phyloP scores from a whole-genome alignment of 148 eudicot genomes.

The Vaccinium corymbosum region DNA sequence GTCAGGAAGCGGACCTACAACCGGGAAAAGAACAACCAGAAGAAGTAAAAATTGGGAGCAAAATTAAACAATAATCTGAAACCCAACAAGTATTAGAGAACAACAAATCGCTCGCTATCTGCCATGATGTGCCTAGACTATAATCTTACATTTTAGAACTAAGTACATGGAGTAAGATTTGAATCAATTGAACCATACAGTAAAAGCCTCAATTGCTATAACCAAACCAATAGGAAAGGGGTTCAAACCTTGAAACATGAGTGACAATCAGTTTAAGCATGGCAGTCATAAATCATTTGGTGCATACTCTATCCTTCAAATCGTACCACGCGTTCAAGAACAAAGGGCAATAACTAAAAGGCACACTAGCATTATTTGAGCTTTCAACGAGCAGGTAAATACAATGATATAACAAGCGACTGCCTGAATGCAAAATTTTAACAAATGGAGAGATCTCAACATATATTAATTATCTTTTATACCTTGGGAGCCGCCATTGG shows the following conservation, averaged over 20 bases:
- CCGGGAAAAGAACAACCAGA: conserved; percentile 22
- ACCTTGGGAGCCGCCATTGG: conserved; percentile 99
- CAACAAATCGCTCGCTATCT: not conserved
- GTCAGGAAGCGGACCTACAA: conserved; percentile 94
- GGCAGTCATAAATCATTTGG: not conserved
- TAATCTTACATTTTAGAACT: not conserved
- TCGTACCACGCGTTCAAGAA: not conserved
- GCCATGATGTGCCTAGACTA: not conserved
- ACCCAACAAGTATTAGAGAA: not conserved
- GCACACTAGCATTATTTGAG: not conserved
- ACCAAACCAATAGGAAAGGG: not conserved
- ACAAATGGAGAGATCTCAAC: not conserved
- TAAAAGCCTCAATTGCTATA: not conserved
- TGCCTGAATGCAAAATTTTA: not conserved
- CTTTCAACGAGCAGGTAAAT: not conserved
- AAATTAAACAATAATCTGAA: not conserved
- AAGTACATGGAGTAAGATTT: not conserved
- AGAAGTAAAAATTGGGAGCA: not conserved
- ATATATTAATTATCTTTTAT: conserved; percentile 31
- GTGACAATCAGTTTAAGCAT: not conserved
- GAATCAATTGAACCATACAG: not conserved
- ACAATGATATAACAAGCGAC: not conserved
- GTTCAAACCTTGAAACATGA: not conserved
- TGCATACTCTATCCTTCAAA: not conserved
- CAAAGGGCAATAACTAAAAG: not conserved